Evolutionary conservation across 768 basidiomycete genomes (phyloP), one percentile per base, ranked within the genome.

Genomic region (Suillus brevipes): DNA sequence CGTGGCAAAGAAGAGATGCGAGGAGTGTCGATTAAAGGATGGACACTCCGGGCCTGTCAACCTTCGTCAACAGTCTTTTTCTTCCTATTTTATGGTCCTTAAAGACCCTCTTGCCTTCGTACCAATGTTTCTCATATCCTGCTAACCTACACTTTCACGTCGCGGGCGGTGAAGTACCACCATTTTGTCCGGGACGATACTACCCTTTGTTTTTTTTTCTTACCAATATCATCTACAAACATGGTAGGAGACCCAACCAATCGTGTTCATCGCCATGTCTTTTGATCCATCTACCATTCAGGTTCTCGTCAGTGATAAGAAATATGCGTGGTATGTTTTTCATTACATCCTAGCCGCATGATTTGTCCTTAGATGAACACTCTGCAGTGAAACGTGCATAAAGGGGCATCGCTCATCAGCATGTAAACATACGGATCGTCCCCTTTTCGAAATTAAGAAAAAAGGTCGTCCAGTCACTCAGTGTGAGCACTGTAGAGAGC

Each of bases 321-420:
- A 92, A 82, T 93, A 91, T 74, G 91, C 91, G 68, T 93, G 91
- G 90, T 92, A 74, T 40, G 88, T 70, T n/a, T 67, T 60, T 49
- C 61, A n/a, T 20, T 36, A 42, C 59, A 18, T 57, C n/a, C 34
- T n/a, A 25, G n/a, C 18, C 16, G 49, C 52, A 57, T 63, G n/a
- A 63, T 62, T 64, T 63, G 47, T 64, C 65, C 63, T 63, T 49
- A 49, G 60, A 61, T 36, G n/a, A 43, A 25, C n/a, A 56, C 8
- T 53, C 59, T 65, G 28, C 70, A 94, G 94, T 77, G 92, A 92
- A 81, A 91, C 92, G 69, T 97, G 95, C 80, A 95, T 95, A 78
- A 95, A 95, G 79, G 95, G 94, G 20, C 94, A 97, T 78, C 87
- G 95, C 58, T 95, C 94, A 18, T 93, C 92, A 18, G 85, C 88